Evolutionary conservation across 192 early-diverging fungal species (phyloP), one percentile per base, ranked within the genome.

Genomic region (Dimargaris xerosporica): DNA sequence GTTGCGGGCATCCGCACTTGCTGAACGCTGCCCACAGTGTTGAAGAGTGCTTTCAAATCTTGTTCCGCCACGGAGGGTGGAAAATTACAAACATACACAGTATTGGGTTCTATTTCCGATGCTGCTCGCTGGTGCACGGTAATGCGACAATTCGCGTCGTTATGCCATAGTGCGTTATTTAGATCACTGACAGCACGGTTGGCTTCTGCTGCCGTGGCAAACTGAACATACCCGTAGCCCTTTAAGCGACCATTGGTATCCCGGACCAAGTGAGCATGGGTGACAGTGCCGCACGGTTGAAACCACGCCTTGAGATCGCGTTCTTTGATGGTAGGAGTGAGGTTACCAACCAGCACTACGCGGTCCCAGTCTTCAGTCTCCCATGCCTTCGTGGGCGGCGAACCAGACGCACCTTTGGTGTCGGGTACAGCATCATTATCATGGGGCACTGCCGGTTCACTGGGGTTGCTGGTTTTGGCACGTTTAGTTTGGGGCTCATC

Each of bases 51-150:
- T 2, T 12, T 19, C 23, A 53, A 26, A 13, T 19, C 17, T 21
- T 19, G 21, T 12, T 53, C 23, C 10, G 21, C 26, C 3, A 26
- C 25, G 3, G 21, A 13, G 21, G 52, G 10, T 0, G 52, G 52
- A 23, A 53, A 53, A 53, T 53, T 53, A 23, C 52, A 53, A 13
- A 53, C 52, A 28, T 53, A 53, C 23, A 53, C 52, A 25, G 52
- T 53, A 53, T 26, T 19, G 2, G n/a, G n/a, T 19, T 53, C 52
- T 3, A 4, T 5, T 12, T 26, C 52, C 1, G 12, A 26, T 19
- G 52, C 52, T 13, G 52, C 52, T 13, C 12, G 23, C 3, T 13
- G 52, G 21, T 26, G 52, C 11, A 53, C 26, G 23, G 52, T 53
- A 4, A 53, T 26, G n/a, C 21, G 17, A 4, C 52, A 26, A 26